Conservation (phyloP, 768 basidiomycete species). For the Phaeotremella skinneri region DNA sequence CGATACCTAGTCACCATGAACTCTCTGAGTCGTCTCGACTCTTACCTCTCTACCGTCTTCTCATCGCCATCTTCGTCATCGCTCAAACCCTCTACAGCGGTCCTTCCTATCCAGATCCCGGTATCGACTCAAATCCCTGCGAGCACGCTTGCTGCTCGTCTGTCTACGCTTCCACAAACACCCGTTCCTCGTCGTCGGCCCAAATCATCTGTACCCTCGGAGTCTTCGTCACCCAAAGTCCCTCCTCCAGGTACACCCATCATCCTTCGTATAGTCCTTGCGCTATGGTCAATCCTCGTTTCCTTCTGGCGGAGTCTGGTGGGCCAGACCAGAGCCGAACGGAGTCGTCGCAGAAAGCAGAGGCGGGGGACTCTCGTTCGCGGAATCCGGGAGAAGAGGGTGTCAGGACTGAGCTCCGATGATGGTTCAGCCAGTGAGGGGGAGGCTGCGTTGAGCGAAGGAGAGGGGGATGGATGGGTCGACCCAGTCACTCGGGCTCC, state of each 20-base stretch:
- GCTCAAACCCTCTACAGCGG: not conserved
- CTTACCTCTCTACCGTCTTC: slow-evolving; percentile 20
- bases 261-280: slow-evolving; percentile 32
- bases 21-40: slow-evolving; percentile 32
- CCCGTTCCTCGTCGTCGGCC: slow-evolving; percentile 3
- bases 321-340: slow-evolving; percentile 41
- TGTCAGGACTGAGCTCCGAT: slow-evolving; percentile 15
- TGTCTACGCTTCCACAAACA: not conserved
- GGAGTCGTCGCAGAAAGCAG: slow-evolving; percentile 16
- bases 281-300: slow-evolving; percentile 43
- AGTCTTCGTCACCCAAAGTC: slow-evolving; percentile 36
- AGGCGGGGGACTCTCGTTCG: not conserved
- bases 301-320: slow-evolving; percentile 42
- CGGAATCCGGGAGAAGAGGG: slow-evolving; percentile 7
- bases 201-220: slow-evolving; percentile 13
- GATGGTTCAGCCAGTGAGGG: slow-evolving; percentile 16
- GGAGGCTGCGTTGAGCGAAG: slow-evolving; percentile 10
- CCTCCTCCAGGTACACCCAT: slow-evolving; percentile 41
- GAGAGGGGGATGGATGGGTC: slow-evolving; percentile 25
- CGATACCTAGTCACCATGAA: slow-evolving; percentile 20
- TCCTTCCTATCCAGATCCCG: too few relatives aligned
- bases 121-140: not conserved
- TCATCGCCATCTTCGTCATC: not conserved
- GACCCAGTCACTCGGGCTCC: slow-evolving; percentile 45
- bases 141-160: not conserved